Base-by-base conservation (phyloP, 371 early-diverging fungal species). In the Phascolomyces articulosus region DNA sequence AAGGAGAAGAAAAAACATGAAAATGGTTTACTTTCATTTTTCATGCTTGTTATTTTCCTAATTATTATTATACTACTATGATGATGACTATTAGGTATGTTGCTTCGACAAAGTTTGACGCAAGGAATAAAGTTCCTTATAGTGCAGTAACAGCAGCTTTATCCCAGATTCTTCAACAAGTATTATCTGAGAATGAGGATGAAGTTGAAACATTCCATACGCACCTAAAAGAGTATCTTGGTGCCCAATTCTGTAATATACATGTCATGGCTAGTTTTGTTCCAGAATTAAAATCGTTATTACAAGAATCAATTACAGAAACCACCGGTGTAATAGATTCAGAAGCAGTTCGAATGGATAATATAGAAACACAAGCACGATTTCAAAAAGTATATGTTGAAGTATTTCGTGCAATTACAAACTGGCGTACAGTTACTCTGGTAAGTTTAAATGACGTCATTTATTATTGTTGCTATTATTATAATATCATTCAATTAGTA, bases 161-260 rank as follows among this genome's bases (percentile, higher is more conserved):
- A n/a, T 80, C 80, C 15, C 78, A 77, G 59, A 73, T 80, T 2
- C 31, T 80, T 16, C 77, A 77, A 21, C 80, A 80, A 48, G 71
- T 80, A 23, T 55, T 80, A 41, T 75, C 80, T 6, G 78, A 80
- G 58, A 67, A 78, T 0, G 73, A 72, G 18, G n/a, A n/a, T n/a
- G n/a, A n/a, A n/a, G 77, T 70, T 47, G 68, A 71, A 24, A 23
- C 48, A 13, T 75, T 80, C 16, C 70, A 80, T 34, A 55, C 65
- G 7, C 72, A 74, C 51, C 48, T 80, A 26, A 73, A 73, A 29
- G 28, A 62, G 15, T 68, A 65, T 20, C 51, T 80, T 0, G 78
- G 78, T 1, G 18, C 76, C 0, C 78, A 75, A 21, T 73, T 70
- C 51, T 74, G 62, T 44, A 77, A 80, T 51, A 67, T 77, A 4